A percentile compares a stretch with the other conserved stretches of the same genome.
Conservation (phyloP, 2,329 filamentous ascomycete species). For the Neobulgaria alba region DNA sequence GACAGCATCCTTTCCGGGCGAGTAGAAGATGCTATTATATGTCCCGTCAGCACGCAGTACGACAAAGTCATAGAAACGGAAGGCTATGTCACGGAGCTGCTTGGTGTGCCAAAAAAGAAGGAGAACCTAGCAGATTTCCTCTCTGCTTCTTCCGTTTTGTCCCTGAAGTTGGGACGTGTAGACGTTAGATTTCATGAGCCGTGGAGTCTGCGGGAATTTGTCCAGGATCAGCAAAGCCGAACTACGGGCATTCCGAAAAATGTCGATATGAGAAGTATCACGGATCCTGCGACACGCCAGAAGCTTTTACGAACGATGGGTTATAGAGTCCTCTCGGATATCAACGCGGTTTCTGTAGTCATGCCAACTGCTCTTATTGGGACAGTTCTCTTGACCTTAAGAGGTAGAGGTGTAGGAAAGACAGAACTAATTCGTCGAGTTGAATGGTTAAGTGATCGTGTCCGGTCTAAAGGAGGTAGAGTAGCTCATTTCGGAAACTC, state of each 20-base stretch:
- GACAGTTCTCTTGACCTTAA: slow-evolving; percentile 81
- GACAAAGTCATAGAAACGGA: slow-evolving; percentile 99
- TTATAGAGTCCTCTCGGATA: slow-evolving; percentile 86
- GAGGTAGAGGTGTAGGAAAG: slow-evolving; percentile 86
- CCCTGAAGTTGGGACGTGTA: slow-evolving; percentile 79
- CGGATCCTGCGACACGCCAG: slow-evolving; percentile 34
- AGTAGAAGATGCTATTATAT: slow-evolving; percentile 85
- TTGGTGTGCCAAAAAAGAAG: slow-evolving; percentile 91
- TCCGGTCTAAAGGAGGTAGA: slow-evolving; percentile 77
- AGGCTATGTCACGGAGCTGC: slow-evolving; percentile 87
- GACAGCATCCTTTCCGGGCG: slow-evolving; percentile 84
- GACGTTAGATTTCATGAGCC: slow-evolving; percentile 95
- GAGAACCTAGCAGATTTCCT: slow-evolving; percentile 88
- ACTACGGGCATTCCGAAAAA: slow-evolving; percentile 42
- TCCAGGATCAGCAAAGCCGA: slow-evolving; percentile 64
- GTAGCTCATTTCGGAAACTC: slow-evolving; percentile 87
- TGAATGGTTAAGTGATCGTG: slow-evolving; percentile 78
- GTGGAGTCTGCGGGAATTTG: slow-evolving; percentile 80
- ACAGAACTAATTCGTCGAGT: slow-evolving; percentile 77
- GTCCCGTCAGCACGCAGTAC: slow-evolving; percentile 94
- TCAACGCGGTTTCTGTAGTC: slow-evolving; percentile 91
- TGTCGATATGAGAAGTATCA: slow-evolving; percentile 38
- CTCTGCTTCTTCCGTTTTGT: slow-evolving; percentile 77
- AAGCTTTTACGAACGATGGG: slow-evolving; percentile 78
- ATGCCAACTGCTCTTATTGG: slow-evolving; percentile 97